Evolutionary conservation across 495 filamentous ascomycete genomes (phyloP).

Genomic region (Aspergillus wentii): DNA sequence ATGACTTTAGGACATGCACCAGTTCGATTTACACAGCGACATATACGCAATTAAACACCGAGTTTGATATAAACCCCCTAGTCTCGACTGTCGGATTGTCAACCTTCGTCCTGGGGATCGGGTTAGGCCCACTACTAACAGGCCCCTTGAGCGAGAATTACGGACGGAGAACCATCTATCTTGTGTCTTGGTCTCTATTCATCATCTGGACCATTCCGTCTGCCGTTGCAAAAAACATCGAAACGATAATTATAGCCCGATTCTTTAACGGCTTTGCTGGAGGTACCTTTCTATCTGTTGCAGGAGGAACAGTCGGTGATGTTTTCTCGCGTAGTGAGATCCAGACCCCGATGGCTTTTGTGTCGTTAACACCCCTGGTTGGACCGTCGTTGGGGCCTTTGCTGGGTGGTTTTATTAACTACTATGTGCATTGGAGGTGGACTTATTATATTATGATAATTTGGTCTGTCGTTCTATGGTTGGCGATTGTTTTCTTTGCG

Average conservation of each 20-base stretch:
- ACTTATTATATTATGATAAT: slow-evolving; percentile 75
- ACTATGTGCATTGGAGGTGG: slow-evolving; percentile 70
- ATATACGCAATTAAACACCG: slow-evolving; percentile 63
- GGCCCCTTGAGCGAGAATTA: slow-evolving; percentile 67
- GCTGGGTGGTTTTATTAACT: slow-evolving; percentile 62
- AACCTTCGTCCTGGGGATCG: slow-evolving; percentile 60
- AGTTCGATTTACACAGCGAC: slow-evolving; percentile 78
- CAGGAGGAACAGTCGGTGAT: slow-evolving; percentile 81
- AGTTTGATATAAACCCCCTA: slow-evolving; percentile 56
- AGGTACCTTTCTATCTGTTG: slow-evolving; percentile 73
- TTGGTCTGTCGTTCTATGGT: slow-evolving; percentile 56
- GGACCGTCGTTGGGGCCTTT: slow-evolving; percentile 39
- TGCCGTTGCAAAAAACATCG: slow-evolving; percentile 70
- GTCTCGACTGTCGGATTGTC: slow-evolving; percentile 71
- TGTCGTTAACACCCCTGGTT: slow-evolving; percentile 61
- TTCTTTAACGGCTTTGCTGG: slow-evolving; percentile 78
- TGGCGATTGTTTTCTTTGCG: slow-evolving; percentile 57
- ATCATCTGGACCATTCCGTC: slow-evolving; percentile 74
- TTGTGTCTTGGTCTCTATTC: slow-evolving; percentile 64
- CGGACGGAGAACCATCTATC: slow-evolving; percentile 73
- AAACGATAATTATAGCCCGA: slow-evolving; percentile 67
- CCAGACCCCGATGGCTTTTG: slow-evolving; percentile 62
- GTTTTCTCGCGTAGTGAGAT: slow-evolving; percentile 66
- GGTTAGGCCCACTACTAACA: slow-evolving; percentile 58
- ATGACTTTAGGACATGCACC: slow-evolving; percentile 58